phyloP scores from a whole-genome alignment of 768 basidiomycete genomes.

The Amanita pseudoporphyria region DNA sequence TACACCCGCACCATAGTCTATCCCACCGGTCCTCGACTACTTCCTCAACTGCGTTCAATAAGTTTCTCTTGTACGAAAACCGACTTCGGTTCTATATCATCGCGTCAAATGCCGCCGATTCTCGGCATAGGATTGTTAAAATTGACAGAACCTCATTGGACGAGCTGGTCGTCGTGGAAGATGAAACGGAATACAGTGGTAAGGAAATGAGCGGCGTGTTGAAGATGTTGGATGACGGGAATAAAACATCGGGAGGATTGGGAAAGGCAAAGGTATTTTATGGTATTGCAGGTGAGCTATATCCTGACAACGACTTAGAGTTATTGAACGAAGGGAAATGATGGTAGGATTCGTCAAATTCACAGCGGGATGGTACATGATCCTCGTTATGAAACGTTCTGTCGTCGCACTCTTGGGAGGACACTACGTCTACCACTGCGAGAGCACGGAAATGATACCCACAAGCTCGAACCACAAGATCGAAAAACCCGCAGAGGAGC shows the following conservation, averaged over 20 bases:
- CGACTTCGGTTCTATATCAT: conserved; percentile 85
- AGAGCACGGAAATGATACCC: conserved; percentile 77
- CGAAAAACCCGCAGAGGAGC: conserved; percentile 84
- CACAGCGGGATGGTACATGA: conserved; percentile 94
- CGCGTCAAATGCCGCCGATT: conserved; percentile 82
- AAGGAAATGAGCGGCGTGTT: conserved; percentile 87
- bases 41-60: conserved; percentile 45
- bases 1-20: neutral
- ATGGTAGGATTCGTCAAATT: conserved; percentile 80
- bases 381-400: conserved; percentile 81
- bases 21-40: too few species aligned
- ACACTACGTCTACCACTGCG: conserved; percentile 95
- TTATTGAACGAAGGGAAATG: neutral
- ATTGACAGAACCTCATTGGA: conserved; percentile 80
- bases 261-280: conserved; percentile 73
- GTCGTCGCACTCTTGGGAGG: conserved; percentile 92
- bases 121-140: conserved; percentile 86
- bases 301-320: neutral
- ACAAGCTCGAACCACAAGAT: conserved; percentile 73
- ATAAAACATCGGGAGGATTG: conserved; percentile 79
- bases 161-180: conserved; percentile 73
- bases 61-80: conserved; percentile 92
- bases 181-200: conserved; percentile 79
- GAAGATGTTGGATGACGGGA: conserved; percentile 94
- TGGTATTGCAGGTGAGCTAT: conserved; percentile 64